Conservation (phyloP, 768 basidiomycete genomes). For the Psilocybe azurescens region DNA sequence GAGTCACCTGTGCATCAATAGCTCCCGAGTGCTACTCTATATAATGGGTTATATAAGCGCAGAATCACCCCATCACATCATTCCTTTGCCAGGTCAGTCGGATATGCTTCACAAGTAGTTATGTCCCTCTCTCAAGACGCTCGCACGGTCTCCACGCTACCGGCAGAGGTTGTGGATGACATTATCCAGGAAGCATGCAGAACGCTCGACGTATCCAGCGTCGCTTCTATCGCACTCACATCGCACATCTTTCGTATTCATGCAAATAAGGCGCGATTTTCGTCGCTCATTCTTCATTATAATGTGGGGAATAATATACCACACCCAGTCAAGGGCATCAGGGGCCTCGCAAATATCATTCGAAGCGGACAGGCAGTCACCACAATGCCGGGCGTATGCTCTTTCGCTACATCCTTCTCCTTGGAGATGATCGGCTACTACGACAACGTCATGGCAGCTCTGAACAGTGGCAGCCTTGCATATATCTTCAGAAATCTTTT, state of each 20-base stretch:
- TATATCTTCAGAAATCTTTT: background rate
- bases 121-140: no score
- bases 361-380: background rate
- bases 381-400: background rate
- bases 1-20: no score
- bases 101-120: no score
- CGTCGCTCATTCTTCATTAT: background rate
- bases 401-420: background rate
- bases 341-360: background rate
- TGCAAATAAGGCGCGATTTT: background rate
- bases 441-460: background rate
- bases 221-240: background rate
- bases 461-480: background rate
- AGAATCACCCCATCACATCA: no score
- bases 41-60: no score
- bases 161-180: no score
- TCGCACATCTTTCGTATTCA: background rate
- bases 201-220: no score
- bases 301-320: background rate
- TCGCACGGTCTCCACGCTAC: no score
- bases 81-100: no score
- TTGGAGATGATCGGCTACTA: background rate
- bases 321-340: background rate
- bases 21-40: no score
- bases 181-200: no score